phyloP scores from a whole-genome alignment of 108 stramenopile genomes.

The Asterionellopsis glacialis region DNA sequence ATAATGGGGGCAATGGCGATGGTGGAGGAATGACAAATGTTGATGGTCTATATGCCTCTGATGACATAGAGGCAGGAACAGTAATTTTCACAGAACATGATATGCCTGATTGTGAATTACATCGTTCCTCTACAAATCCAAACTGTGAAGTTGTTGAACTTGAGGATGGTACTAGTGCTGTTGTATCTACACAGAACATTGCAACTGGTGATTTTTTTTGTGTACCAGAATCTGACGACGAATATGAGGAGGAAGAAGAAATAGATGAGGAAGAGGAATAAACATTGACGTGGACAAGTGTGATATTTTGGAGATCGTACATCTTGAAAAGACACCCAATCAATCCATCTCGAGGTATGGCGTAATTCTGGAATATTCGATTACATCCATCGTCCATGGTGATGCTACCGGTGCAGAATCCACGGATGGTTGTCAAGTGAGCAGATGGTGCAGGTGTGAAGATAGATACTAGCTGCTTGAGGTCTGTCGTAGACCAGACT shows the following conservation, averaged over 20 bases:
- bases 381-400: no score
- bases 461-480: no score
- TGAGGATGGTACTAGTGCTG: slow-evolving; percentile 63
- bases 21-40: slow-evolving; percentile 62
- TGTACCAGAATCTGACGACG: slow-evolving; percentile 66
- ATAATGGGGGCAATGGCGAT: slow-evolving; percentile 1
- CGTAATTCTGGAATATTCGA: no score
- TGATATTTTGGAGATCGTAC: no score
- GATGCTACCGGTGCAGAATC: no score
- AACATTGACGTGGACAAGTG: no score
- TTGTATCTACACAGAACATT: slow-evolving; percentile 64
- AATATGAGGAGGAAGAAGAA: slow-evolving; percentile 25
- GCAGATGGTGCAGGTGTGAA: no score
- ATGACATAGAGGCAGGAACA: slow-evolving; percentile 72
- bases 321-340: no score
- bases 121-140: slow-evolving; percentile 44
- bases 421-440: no score
- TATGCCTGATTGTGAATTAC: slow-evolving; percentile 72
- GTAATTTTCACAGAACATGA: slow-evolving; percentile 74
- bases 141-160: slow-evolving; percentile 78
- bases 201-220: slow-evolving; percentile 83
- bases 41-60: slow-evolving; percentile 81
- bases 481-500: no score
- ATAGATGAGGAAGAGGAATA: slow-evolving; percentile 7
- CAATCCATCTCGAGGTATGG: no score